Evolutionary conservation across 768 basidiomycete genomes (phyloP), one percentile per base, ranked within the genome.

Genomic region (Boletus edulis): DNA sequence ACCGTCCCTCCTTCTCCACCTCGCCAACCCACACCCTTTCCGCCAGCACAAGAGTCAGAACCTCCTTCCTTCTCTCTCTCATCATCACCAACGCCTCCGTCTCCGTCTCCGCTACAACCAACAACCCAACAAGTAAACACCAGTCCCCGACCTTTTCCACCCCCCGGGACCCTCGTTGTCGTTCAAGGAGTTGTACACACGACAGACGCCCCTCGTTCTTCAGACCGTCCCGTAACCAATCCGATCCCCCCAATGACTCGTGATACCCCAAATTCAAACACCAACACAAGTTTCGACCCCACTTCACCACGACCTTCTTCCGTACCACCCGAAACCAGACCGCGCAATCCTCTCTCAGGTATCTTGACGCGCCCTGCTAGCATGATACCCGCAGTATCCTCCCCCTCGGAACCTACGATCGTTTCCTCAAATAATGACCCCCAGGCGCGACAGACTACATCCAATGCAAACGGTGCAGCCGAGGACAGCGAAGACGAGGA

Each of bases 101-200:
- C 59, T 38, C 62, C 59, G 46, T 43, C 68, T 35, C 62, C 59
- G 43, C 43, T 68, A 44, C 61, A 69, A 22, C 56, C 65, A 47
- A 53, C 63, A 35, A 47, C 67, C 32, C 63, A 68, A 29, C 62
- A 60, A 13, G 40, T 52, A 20, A 71, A 47, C 38, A 46, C 24
- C 44, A 52, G 18, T 39, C 60, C 56, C n/a, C 73, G 81, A 20
- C 78, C 78, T 51, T 88, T 88, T 65, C 86, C 87, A 35, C 84
- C 87, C 0, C 84, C 87, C 0, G 87, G 89, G 14, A 89, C 89
- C 3, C 78, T 91, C 4, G 89, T 91, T 24, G 87, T 91, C 35
- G 89, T 91, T 0, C 89, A 91, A 69, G 89, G 89, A 46, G 87
- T 90, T 39, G 88, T 90, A 1, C 87, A 90, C 58, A 89, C 88